Evolutionary conservation across 805 yeast species (phyloP).

Genomic region (Metschnikowia similis): DNA sequence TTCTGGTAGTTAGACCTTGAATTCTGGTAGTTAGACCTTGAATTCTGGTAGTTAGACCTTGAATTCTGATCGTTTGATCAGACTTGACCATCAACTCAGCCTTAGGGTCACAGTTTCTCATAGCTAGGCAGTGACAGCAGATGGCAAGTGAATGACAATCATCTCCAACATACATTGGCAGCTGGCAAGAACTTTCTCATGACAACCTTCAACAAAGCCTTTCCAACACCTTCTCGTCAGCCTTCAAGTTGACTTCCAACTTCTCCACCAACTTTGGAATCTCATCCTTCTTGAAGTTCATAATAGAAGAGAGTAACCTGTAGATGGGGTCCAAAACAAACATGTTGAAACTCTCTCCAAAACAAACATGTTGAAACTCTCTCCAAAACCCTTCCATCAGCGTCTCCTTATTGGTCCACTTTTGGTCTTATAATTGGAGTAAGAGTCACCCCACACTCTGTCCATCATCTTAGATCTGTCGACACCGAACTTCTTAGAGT

Average conservation of each 20-base stretch:
- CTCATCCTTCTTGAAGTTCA: constrained; percentile 99
- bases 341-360: too few relatives aligned
- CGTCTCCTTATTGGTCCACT: constrained; percentile 96
- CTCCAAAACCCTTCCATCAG: constrained; percentile 92
- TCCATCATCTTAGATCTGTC: constrained; percentile 97
- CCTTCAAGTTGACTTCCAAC: constrained; percentile 89
- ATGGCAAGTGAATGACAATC: constrained; percentile 98
- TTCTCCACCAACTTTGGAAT: constrained; percentile 87
- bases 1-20: too few relatives aligned
- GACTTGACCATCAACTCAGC: constrained; percentile 97
- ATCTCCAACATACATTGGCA: constrained; percentile 97
- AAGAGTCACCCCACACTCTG: constrained; percentile 99
- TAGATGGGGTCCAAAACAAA: constrained; percentile 98
- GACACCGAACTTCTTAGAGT: constrained; percentile 99
- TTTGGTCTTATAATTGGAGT: constrained; percentile 99
- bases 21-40: too few relatives aligned
- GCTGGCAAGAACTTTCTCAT: constrained; percentile 99
- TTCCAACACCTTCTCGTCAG: constrained; percentile 96
- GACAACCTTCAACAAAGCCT: constrained; percentile 95
- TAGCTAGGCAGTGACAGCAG: constrained; percentile 97
- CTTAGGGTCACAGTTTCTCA: constrained; percentile 97
- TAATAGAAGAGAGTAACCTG: constrained; percentile 93
- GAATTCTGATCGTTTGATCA: constrained; percentile 99
- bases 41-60: too few relatives aligned
- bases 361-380: too few relatives aligned